Evolutionary conservation across 2,329 filamentous ascomycete species (phyloP), one percentile per base, ranked within the genome.

Genomic region (Botrytis galanthina): DNA sequence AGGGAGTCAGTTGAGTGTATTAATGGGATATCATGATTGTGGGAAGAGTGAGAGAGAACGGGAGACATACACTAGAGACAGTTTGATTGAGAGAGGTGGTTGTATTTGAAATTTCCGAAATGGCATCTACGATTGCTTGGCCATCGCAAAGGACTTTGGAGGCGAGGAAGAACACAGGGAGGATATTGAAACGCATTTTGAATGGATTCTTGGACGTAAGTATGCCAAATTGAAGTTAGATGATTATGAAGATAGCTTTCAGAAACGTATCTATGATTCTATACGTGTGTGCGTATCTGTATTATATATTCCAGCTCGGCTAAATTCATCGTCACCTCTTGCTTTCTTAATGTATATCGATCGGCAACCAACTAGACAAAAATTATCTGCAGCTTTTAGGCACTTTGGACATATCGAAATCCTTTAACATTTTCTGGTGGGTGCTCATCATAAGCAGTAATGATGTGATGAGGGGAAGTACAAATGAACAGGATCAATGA

Each of bases 141-240:
- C 75, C 77, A 64, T 78, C 76, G 57, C 78, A 78, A 20, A 77
- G 29, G 71, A 77, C 76, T n/a, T 68, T 74, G 26, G 77, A 44
- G 26, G 72, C 66, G 18, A 78, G 69, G 26, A 77, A 70, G 20
- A 73, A 57, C 68, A 77, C 35, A 72, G 73, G 66, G 75, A 61
- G 44, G 73, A 66, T 39, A 70, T 26, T 44, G 62, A 79, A 42
- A 73, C 59, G 75, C 77, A 78, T 78, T 54, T 71, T 76, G 6
- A 29, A 22, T n/a, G 18, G 16, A 26, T 0, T 0, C 4, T n/a
- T 29, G 59, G 60, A 0, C 20, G 10, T 14, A 20, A 12, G 22
- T 44, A 10, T 12, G n/a, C 1, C 1, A 1, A 12, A 44, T 16
- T 26, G 14, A 1, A 20, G 16, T 10, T 26, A 22, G 29, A 32